phyloP scores from a whole-genome alignment of 169 alveolate genomes.

The Plasmodium fragile region DNA sequence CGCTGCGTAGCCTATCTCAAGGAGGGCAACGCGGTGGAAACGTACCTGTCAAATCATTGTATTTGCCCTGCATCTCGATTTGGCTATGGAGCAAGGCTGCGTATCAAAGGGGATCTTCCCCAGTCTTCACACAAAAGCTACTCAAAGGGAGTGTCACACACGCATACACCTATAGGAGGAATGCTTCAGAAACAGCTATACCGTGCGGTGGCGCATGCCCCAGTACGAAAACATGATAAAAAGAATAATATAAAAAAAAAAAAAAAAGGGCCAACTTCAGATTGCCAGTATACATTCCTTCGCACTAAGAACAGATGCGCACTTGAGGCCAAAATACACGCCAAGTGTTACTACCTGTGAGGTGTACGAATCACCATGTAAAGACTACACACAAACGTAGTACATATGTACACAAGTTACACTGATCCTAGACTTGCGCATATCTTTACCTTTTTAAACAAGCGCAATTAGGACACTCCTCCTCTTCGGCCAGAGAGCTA shows the following conservation, averaged over 20 bases:
- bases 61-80: neutral
- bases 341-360: neutral
- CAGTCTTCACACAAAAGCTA: neutral
- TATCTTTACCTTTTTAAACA: neutral
- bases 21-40: neutral
- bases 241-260: neutral
- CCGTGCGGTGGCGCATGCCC: neutral
- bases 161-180: neutral
- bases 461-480: neutral
- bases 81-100: neutral
- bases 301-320: neutral
- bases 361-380: neutral
- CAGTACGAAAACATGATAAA: no score
- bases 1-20: neutral
- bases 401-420: neutral
- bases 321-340: neutral
- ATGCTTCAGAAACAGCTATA: neutral
- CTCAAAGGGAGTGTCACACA: neutral
- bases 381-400: neutral
- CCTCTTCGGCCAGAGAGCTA: neutral
- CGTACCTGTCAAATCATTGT: neutral
- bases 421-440: neutral
- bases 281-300: neutral
- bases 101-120: neutral
- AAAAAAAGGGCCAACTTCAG: neutral